phyloP scores from a whole-genome alignment of 495 filamentous ascomycete species.

The Hypomontagnella monticulosa region DNA sequence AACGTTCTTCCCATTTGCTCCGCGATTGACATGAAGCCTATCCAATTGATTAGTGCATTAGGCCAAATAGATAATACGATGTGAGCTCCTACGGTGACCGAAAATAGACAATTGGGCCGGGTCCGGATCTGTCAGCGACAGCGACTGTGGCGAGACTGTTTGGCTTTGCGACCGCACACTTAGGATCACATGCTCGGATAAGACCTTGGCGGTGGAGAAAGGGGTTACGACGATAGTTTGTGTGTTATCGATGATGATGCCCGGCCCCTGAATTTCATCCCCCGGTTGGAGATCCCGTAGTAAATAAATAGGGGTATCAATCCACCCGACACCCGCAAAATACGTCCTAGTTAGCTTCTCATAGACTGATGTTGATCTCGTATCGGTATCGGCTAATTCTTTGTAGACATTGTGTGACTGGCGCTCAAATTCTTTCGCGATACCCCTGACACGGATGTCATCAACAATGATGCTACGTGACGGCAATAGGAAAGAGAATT shows the following conservation, averaged over 20 bases:
- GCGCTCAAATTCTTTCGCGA: conserved; percentile 27
- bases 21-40: conserved; percentile 53
- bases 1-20: conserved; percentile 58
- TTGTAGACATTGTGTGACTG: conserved; percentile 30
- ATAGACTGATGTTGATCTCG: neutral
- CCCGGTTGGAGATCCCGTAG: conserved; percentile 28
- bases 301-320: conserved; percentile 35
- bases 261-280: conserved; percentile 32
- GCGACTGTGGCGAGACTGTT: neutral
- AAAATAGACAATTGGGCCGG: conserved; percentile 46
- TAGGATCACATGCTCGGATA: conserved; percentile 40
- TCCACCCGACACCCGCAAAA: conserved; percentile 30
- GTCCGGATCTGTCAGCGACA: conserved; percentile 28
- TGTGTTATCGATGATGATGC: conserved; percentile 43
- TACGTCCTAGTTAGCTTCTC: conserved; percentile 25
- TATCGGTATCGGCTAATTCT: conserved; percentile 11
- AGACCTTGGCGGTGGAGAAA: conserved; percentile 31
- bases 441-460: conserved; percentile 59
- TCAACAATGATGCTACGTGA: conserved; percentile 61
- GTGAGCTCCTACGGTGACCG: conserved; percentile 29
- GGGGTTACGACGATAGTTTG: conserved; percentile 43
- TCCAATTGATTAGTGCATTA: neutral
- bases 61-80: neutral
- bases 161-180: conserved; percentile 12
- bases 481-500: conserved; percentile 63